Base-by-base conservation (phyloP, 1,284 basidiomycete species). In the Apiotrichum laibachii region DNA sequence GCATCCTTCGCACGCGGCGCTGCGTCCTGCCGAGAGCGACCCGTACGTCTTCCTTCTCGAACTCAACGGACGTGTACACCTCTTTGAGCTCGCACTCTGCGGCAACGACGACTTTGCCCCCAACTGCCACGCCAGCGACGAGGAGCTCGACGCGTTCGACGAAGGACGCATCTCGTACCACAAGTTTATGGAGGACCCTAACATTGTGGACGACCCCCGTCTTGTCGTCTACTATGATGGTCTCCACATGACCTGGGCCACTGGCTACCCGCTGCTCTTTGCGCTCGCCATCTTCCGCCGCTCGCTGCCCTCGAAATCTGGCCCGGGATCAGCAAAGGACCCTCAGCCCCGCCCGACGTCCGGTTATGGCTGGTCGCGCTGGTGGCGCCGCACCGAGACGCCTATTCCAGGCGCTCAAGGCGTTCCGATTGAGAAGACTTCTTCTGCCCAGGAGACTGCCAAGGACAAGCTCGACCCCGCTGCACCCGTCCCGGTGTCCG, bases 191-290 rank as follows among this genome's bases (percentile, higher is more conserved):
- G 76, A 80, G 57, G 78, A 82, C 53, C 71, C 77, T 2, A 68
- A 73, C 4, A 66, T 82, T n/a, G 76, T 82, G 8, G 79, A 82
- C 57, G 79, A 82, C 61, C 74, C 78, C 15, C 68, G 77, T 37
- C 70, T 83, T 15, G 80, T 82, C 31, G 69, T 83, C 22, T 72
- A 78, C 42, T 83, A 82, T 68, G 70, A 76, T 44, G 69, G 69
- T n/a, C 63, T 69, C 62, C 81, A 80, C 70, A 71, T 82, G 50
- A 81, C 81, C 7, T 83, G 82, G 81, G 74, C 80, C 49, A 81
- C 79, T 42, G 81, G 79, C 1, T 75, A 77, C 35, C 78, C 80
- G 3, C 75, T 83, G 35, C 69, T 84, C 19, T 79, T 80, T 15
- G 80, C 81, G 0, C 71, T 84, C 6, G 74, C 77, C 2, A 71